A percentile compares a stretch with the other conserved stretches of the same genome.
Evolutionary conservation across 495 filamentous ascomycete genomes (phyloP).

Genomic region (Rostrohypoxylon terebratum): DNA sequence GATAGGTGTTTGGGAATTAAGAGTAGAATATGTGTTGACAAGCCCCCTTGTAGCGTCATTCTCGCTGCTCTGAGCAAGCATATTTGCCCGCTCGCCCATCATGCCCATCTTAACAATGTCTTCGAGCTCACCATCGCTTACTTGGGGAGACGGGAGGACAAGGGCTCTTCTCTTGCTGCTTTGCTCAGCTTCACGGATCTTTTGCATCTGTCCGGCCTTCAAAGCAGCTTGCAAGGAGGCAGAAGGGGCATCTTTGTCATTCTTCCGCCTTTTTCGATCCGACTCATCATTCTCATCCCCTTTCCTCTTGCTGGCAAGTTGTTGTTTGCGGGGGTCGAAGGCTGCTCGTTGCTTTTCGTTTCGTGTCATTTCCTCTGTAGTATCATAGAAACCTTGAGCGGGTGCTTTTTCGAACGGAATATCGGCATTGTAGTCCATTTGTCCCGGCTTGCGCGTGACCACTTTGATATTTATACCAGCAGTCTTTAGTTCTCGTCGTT

Average conservation of each 20-base stretch:
- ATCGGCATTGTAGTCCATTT: slow-evolving; percentile 99
- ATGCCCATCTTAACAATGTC: slow-evolving; percentile 99
- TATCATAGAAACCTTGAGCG: slow-evolving; percentile 93
- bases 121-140: slow-evolving; percentile 91
- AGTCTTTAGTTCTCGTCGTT: slow-evolving; percentile 95
- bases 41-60: slow-evolving; percentile 87
- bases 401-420: slow-evolving; percentile 96
- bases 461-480: slow-evolving; percentile 99
- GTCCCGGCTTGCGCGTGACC: slow-evolving; percentile 87
- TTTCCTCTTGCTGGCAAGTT: slow-evolving; percentile 95
- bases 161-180: slow-evolving; percentile 89
- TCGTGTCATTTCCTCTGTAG: slow-evolving; percentile 76
- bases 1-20: slow-evolving; percentile 87
- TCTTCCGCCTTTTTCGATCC: slow-evolving; percentile 86
- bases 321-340: slow-evolving; percentile 95
- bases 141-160: slow-evolving; percentile 86
- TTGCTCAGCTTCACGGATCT: slow-evolving; percentile 94
- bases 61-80: slow-evolving; percentile 79
- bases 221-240: slow-evolving; percentile 87
- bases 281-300: slow-evolving; percentile 86
- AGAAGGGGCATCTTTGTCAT: slow-evolving; percentile 80
- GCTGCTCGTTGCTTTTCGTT: slow-evolving; percentile 90
- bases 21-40: slow-evolving; percentile 82
- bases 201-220: slow-evolving; percentile 95
- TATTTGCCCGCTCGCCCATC: slow-evolving; percentile 88